Base-by-base conservation (phyloP, 371 early-diverging fungal species). In the Mucor plumbeus region DNA sequence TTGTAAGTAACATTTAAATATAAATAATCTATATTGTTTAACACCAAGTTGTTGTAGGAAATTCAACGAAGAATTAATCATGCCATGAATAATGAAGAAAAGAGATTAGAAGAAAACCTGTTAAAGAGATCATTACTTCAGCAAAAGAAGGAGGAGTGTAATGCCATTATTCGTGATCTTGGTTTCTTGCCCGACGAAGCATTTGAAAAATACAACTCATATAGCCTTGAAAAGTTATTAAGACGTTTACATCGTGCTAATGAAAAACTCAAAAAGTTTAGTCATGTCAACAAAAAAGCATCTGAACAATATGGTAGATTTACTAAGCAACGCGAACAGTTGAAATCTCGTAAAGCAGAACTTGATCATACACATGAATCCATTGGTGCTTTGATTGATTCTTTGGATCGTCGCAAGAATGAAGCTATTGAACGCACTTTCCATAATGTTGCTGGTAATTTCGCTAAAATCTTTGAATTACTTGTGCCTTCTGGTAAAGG, bases 281-380 rank as follows among this genome's bases (percentile, higher is more conserved):
- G 90, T 17, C 97, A 97, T 71, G 97, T 99, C 63, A 99, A 99
- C 86, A 97, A 96, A 79, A 97, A 96, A 78, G 99, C 99, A 8
- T 92, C 92, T 78, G 98, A 99, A 79, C 99, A 99, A 80, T 97
- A 92, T 75, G 88, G 80, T 69, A 92, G 92, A 72, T 99, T 97
- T 70, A 94, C 94, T 3, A 90, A 92, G 66, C 98, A 97, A 72
- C 88, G 92, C 21, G 96, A 96, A 57, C 80, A 87, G 35, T 83
- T 99, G 54, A 82, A 81, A 39, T 76, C 88, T 64, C 90, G 98
- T 58, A 95, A 95, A 75, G 80, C 81, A 11, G 98, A 98, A 75
- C 75, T 97, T 62, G 97, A 97, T 73, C 85, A 80, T 54, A 92
- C 96, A 21, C 63, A 59, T 17, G 67, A 89, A 79, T 85, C 97